A percentile compares a stretch with the other conserved stretches of the same genome.
phyloP scores from a whole-genome alignment of 2,329 filamentous ascomycete genomes.

The Colletotrichum magnum region DNA sequence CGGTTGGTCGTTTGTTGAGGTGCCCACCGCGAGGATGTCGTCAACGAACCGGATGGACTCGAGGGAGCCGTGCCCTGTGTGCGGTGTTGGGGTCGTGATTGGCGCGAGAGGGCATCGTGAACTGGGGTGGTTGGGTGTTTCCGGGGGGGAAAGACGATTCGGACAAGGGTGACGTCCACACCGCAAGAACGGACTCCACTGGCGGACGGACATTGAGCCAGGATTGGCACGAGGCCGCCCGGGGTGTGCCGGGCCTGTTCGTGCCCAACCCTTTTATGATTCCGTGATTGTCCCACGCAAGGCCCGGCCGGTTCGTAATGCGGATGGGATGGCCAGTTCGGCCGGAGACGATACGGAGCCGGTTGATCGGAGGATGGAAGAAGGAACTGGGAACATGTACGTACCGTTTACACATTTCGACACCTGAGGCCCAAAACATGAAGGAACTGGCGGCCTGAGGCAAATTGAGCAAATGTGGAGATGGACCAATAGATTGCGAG shows the following conservation, averaged over 20 bases:
- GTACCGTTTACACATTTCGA: no score
- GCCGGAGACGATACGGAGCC: conserved; percentile 9
- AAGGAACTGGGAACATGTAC: no score
- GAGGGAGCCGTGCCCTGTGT: neutral
- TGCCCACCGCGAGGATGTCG: conserved; percentile 4
- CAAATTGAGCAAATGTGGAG: neutral
- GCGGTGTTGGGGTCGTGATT: conserved; percentile 18
- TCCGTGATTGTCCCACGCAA: neutral
- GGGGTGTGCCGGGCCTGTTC: conserved; percentile 19
- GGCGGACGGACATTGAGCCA: conserved; percentile 2
- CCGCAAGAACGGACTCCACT: conserved; percentile 37
- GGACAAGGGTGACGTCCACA: conserved; percentile 25
- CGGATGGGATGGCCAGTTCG: neutral
- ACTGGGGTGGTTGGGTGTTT: conserved; percentile 13
- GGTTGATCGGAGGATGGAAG: neutral
- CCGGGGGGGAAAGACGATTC: neutral
- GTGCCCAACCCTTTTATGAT: conserved; percentile 20
- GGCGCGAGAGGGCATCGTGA: conserved; percentile 1
- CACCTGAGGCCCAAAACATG: no score
- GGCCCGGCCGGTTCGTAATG: neutral
- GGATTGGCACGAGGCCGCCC: conserved; percentile 13
- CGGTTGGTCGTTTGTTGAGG: conserved; percentile 19
- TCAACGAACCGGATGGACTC: conserved; percentile 32
- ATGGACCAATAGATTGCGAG: conserved; percentile 1
- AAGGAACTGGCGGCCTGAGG: neutral